A percentile compares a stretch with the other conserved stretches of the same genome.
These are phyloP conservation scores for Herpomyces periplanetae DNA, from an alignment of 2,329 filamentous ascomycete species.

Conservation along the genomic window DNA sequence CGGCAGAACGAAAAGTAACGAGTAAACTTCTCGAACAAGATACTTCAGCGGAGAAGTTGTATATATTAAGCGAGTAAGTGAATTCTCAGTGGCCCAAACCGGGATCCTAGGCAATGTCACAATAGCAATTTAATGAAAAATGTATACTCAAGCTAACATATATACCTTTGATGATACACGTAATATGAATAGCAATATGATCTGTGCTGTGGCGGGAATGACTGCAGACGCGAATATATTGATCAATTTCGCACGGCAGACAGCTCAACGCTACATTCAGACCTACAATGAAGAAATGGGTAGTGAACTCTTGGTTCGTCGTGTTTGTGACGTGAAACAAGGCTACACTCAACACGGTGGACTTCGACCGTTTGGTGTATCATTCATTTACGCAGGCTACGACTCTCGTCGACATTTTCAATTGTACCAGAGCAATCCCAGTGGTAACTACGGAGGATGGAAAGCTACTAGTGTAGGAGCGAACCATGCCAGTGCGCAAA, in stretches of 20 bases:
- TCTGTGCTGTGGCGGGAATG: constrained; percentile 94
- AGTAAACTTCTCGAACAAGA: constrained; percentile 97
- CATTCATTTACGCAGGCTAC: constrained; percentile 96
- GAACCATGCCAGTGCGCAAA: constrained; percentile 90
- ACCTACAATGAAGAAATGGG: constrained; percentile 99
- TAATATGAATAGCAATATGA: constrained; percentile 44
- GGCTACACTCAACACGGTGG: constrained; percentile 97
- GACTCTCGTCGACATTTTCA: constrained; percentile 88
- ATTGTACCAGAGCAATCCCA: constrained; percentile 93
- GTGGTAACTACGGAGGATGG: constrained; percentile 95
- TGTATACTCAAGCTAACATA: too few species aligned
- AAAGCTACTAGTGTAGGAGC: constrained; percentile 92
- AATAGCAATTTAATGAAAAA: too few species aligned
- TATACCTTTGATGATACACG: neutral
- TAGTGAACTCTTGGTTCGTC: constrained; percentile 86
- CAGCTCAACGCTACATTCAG: constrained; percentile 79
- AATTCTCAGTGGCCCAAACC: constrained; percentile 3
- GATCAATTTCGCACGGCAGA: constrained; percentile 95
- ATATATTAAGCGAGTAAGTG: constrained; percentile 79
- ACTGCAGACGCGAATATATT: constrained; percentile 98
- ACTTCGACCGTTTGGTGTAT: constrained; percentile 85
- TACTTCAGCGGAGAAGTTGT: constrained; percentile 97
- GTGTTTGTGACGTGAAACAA: constrained; percentile 90
- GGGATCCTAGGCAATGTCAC: too few species aligned
- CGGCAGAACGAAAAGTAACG: constrained; percentile 91